phyloP scores from a whole-genome alignment of 768 basidiomycete genomes.

The Hemileccinum rubropunctum region DNA sequence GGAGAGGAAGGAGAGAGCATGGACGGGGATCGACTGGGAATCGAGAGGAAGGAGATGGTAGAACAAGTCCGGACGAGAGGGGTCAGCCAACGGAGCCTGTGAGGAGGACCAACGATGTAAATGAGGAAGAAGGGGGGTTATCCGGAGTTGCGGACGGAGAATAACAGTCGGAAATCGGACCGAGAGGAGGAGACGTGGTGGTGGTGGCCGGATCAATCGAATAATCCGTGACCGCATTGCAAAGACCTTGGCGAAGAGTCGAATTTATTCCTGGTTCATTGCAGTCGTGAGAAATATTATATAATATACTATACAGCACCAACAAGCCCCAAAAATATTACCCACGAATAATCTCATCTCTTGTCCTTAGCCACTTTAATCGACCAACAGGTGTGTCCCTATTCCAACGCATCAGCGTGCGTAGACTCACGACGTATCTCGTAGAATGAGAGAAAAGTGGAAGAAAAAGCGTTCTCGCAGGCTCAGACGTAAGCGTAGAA shows the following conservation, averaged over 20 bases:
- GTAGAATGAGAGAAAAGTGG: constrained; percentile 94
- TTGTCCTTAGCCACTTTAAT: constrained; percentile 31
- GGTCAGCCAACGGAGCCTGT: constrained; percentile 41
- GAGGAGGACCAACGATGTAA: constrained; percentile 16
- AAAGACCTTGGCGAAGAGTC: background rate
- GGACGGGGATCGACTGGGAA: constrained; percentile 45
- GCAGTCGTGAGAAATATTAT: constrained; percentile 17
- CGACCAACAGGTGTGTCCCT: constrained; percentile 26
- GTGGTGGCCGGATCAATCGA: background rate
- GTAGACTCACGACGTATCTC: background rate
- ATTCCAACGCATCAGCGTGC: background rate
- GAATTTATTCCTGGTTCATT: background rate
- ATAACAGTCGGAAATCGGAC: constrained; percentile 1
- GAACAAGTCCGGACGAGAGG: constrained; percentile 61
- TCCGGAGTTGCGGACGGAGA: constrained; percentile 1
- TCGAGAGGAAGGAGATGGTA: constrained; percentile 62
- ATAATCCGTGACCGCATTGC: constrained; percentile 13
- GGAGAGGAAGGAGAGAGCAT: constrained; percentile 64
- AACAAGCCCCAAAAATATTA: constrained; percentile 26
- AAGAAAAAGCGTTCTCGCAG: constrained; percentile 94
- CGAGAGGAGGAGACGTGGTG: background rate
- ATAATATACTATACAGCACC: constrained; percentile 38
- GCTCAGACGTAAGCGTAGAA: constrained; percentile 92
- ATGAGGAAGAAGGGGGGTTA: constrained; percentile 8
- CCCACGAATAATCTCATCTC: constrained; percentile 9